Conservation (phyloP, 1,284 basidiomycete genomes). For the Sphagnurus paluster region DNA sequence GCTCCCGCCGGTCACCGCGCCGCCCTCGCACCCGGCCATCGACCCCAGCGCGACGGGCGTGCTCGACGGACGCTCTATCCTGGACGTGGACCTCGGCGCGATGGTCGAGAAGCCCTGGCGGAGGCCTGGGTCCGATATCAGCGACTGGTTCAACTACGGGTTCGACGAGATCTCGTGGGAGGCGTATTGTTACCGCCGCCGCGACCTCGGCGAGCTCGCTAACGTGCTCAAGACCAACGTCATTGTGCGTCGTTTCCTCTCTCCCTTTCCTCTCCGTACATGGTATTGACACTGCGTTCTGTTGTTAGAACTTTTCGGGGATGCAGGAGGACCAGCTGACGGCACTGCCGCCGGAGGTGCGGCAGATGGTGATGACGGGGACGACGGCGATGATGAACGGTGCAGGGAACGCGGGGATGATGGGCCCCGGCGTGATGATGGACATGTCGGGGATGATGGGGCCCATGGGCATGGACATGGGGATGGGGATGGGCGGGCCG, state of each 20-base stretch:
- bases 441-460: conserved; percentile 58
- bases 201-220: conserved; percentile 79
- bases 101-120: conserved; percentile 93
- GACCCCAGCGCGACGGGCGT: conserved; percentile 68
- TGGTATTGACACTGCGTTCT: too few species aligned
- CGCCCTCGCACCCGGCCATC: conserved; percentile 75
- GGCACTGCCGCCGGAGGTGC: conserved; percentile 72
- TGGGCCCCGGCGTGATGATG: conserved; percentile 62
- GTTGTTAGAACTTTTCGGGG: conserved; percentile 79
- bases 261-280: too few species aligned
- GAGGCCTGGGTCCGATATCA: conserved; percentile 88
- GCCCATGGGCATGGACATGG: conserved; percentile 41
- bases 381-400: conserved; percentile 73
- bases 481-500: conserved; percentile 41
- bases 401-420: conserved; percentile 59
- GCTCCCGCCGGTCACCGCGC: conserved; percentile 64
- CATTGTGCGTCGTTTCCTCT: conserved; percentile 49
- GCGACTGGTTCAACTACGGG: conserved; percentile 99
- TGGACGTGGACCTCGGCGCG: conserved; percentile 84
- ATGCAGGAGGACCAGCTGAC: conserved; percentile 80
- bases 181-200: conserved; percentile 84
- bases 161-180: conserved; percentile 98
- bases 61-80: conserved; percentile 79
- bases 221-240: conserved; percentile 77
- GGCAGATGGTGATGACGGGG: conserved; percentile 81